Evolutionary conservation across 495 filamentous ascomycete genomes (phyloP).

Genomic region (Choiromyces venosus): DNA sequence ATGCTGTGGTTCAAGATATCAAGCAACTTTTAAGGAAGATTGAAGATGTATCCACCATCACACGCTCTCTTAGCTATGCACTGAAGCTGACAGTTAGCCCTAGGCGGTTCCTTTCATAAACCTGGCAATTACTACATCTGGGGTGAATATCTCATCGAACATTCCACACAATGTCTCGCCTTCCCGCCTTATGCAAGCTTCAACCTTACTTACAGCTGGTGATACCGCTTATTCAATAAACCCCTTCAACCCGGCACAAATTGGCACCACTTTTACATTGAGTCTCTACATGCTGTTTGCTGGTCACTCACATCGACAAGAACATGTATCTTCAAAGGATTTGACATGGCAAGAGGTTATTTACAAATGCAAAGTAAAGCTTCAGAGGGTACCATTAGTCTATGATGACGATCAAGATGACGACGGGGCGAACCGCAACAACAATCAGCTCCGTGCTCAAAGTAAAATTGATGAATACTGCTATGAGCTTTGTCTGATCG

Average conservation of each 20-base stretch:
- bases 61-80: background rate
- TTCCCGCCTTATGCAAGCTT: slow-evolving; percentile 86
- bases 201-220: slow-evolving; percentile 81
- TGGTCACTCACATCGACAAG: slow-evolving; percentile 63
- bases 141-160: slow-evolving; percentile 72
- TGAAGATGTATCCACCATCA: slow-evolving; percentile 56
- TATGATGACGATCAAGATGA: slow-evolving; percentile 41
- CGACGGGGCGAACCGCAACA: slow-evolving; percentile 9
- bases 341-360: slow-evolving; percentile 97
- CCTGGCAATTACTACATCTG: slow-evolving; percentile 91
- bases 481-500: slow-evolving; percentile 82
- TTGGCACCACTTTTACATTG: slow-evolving; percentile 80
- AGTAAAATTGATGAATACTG: slow-evolving; percentile 65
- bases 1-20: slow-evolving; percentile 67
- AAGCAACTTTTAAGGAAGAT: slow-evolving; percentile 69
- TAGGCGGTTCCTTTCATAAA: slow-evolving; percentile 80
- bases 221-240: slow-evolving; percentile 74
- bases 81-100: slow-evolving; percentile 5
- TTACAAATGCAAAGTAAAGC: slow-evolving; percentile 81
- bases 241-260: slow-evolving; percentile 62
- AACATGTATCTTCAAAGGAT: slow-evolving; percentile 54
- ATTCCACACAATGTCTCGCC: slow-evolving; percentile 81
- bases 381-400: slow-evolving; percentile 47
- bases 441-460: slow-evolving; percentile 47
- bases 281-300: slow-evolving; percentile 97